Evolutionary conservation across 2,329 filamentous ascomycete species (phyloP), one percentile per base, ranked within the genome.

Genomic region (Cercospora canescens): DNA sequence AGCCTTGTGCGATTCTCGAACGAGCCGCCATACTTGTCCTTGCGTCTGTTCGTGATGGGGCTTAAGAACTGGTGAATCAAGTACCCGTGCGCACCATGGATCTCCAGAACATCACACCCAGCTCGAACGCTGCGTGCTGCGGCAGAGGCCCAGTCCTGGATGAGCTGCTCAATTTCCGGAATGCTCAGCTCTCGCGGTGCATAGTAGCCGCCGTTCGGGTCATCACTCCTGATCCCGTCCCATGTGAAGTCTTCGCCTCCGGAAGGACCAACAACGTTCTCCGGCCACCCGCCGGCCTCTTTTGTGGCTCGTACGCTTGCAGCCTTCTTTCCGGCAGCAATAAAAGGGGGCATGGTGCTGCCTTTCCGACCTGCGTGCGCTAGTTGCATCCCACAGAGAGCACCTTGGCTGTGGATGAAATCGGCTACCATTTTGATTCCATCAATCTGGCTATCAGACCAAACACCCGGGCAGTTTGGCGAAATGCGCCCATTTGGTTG

Each of bases 31-130:
- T 91, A 91, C 62, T 82, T 72, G 72, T 91, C 89, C 0, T 83
- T 90, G 14, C 92, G 85, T 39, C 86, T 81, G 77, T 95, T 95
- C 8, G 84, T 83, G 0, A 85, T 84, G 0, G 91, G 91, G 0
- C 87, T 88, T 1, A 93, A 68, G 80, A 94, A 94, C 6, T 83
- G 80, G 70, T 88, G 87, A 0, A 94, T 80, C 0, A 95, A 84
- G 74, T 94, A 95, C 1, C 92, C 91, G 73, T 95, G 92, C 0
- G 91, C 92, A 69, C 84, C 86, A 80, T 95, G 92, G 54, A 96
- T 87, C 76, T 96, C 92, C 64, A 95, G 88, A 4, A 89, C 85
- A 75, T 96, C 92, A 37, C 91, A 86, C 0, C 92, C 93, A 1
- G 89, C 90, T 35, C 76, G 75, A 5, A 84, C 68, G 12, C 80